Evolutionary conservation across 2,329 filamentous ascomycete genomes (phyloP), one percentile per base, ranked within the genome.

Genomic region (Byssochlamys sp.): DNA sequence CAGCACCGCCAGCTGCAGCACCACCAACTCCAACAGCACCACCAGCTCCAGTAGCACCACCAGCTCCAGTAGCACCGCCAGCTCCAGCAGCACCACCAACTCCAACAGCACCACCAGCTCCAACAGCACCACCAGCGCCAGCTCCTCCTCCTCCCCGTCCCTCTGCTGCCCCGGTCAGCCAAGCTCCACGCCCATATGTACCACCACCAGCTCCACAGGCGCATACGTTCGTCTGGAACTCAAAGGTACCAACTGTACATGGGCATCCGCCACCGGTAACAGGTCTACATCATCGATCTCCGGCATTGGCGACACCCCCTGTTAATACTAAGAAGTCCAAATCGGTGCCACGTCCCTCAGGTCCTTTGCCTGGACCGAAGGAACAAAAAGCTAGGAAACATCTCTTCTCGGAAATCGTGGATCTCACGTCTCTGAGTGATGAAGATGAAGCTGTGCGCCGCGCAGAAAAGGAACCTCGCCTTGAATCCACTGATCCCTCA

Each of bases 321-420:
- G 3, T n/a, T 28, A 31, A 2, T 3, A 39, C 5, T 6, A 7
- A 52, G 35, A 14, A 29, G 24, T 33, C 54, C 25, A 45, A 48
- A 24, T 27, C 52, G 12, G 52, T 54, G 11, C 28, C 55, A 12
- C 52, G 57, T 28, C 49, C 53, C 1, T 57, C 58, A n/a, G 60
- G 63, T 45, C 65, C 66, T 6, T 55, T 60, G 2, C 63, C 67
- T n/a, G 67, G 66, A 7, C 66, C 79, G 60, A 84, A 83, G 62
- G 79, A 79, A 64, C 78, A 81, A 63, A 76, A 76, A 55, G 80
- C 81, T n/a, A 72, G 79, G 27, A 84, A 84, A 64, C 75, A 80
- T 25, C 77, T 73, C 6, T 79, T 84, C 60, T 75, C 71, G 27
- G 81, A 83, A 28, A 68, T 84, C 49, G 73, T 83, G 4, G 81